These are phyloP conservation scores for Auricularia cornea DNA, from an alignment of 768 basidiomycete genomes.

Conservation along the genomic window DNA sequence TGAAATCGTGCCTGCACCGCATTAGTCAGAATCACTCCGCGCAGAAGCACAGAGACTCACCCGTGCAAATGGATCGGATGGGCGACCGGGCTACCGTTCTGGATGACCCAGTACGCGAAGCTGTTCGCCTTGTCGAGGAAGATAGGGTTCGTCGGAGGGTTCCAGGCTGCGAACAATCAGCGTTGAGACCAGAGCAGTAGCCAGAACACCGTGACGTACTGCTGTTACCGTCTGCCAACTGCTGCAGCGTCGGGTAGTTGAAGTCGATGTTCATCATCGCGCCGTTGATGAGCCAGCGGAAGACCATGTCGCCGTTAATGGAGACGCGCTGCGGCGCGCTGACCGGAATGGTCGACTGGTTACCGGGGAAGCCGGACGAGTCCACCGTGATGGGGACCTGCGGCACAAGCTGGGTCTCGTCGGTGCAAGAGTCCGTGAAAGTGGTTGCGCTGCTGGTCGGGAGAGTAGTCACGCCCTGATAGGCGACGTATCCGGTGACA, in stretches of 20 bases:
- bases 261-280: not conserved
- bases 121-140: not conserved
- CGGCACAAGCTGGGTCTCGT: not conserved
- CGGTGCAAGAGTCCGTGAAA: not conserved
- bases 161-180: not conserved
- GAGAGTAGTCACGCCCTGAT: not conserved
- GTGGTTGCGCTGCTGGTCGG: not conserved
- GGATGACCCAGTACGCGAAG: not conserved
- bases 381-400: not conserved
- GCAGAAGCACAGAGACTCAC: no score
- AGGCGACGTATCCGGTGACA: not conserved
- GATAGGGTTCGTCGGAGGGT: not conserved
- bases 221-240: not conserved
- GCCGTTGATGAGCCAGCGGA: not conserved
- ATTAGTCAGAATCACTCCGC: no score
- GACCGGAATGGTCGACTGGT: not conserved
- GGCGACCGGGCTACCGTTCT: not conserved
- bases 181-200: not conserved
- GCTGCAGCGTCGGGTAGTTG: not conserved
- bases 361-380: not conserved
- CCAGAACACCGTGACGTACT: not conserved
- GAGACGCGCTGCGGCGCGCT: not conserved
- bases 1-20: not conserved
- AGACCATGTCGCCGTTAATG: not conserved
- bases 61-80: constrained; percentile 26